These are phyloP conservation scores for Fusarium chaquense DNA, from an alignment of 2,329 filamentous ascomycete genomes.

Conservation along the genomic window DNA sequence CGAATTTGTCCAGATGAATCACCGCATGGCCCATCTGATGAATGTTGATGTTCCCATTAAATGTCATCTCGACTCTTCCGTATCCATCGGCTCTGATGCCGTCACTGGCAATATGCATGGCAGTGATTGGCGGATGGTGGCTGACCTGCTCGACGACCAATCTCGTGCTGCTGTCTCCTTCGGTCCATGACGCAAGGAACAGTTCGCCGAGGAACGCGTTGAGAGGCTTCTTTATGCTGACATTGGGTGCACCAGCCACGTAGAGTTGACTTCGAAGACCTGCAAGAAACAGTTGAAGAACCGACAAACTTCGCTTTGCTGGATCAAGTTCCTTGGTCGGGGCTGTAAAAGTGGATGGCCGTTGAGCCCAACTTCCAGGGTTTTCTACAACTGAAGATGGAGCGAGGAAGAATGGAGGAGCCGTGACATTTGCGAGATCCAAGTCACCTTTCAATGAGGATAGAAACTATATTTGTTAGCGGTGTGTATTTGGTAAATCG, in stretches of 20 bases:
- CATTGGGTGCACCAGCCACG: slow-evolving; percentile 58
- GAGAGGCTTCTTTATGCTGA: slow-evolving; percentile 65
- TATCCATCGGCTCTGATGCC: slow-evolving; percentile 63
- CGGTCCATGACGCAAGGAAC: slow-evolving; percentile 58
- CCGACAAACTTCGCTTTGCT: slow-evolving; percentile 58
- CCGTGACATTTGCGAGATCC: slow-evolving; percentile 65
- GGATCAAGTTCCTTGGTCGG: slow-evolving; percentile 59
- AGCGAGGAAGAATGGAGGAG: slow-evolving; percentile 62
- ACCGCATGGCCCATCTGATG: slow-evolving; percentile 64
- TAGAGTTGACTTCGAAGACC: slow-evolving; percentile 62
- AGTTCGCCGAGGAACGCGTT: slow-evolving; percentile 66
- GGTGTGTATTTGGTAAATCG: not conserved
- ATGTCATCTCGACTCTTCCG: slow-evolving; percentile 65
- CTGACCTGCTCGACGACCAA: slow-evolving; percentile 62
- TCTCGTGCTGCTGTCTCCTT: slow-evolving; percentile 46
- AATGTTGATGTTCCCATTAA: slow-evolving; percentile 62
- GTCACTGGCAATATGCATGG: slow-evolving; percentile 61
- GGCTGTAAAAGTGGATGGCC: slow-evolving; percentile 61
- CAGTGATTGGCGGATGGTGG: slow-evolving; percentile 66
- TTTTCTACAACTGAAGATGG: slow-evolving; percentile 64
- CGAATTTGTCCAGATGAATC: slow-evolving; percentile 61
- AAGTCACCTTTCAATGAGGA: slow-evolving; percentile 54
- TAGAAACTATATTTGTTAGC: slow-evolving; percentile 29
- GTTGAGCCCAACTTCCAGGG: slow-evolving; percentile 63
- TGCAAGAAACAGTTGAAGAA: slow-evolving; percentile 61